Evolutionary conservation across 192 early-diverging fungal species (phyloP).

Genomic region (Chytriomyces confervae): DNA sequence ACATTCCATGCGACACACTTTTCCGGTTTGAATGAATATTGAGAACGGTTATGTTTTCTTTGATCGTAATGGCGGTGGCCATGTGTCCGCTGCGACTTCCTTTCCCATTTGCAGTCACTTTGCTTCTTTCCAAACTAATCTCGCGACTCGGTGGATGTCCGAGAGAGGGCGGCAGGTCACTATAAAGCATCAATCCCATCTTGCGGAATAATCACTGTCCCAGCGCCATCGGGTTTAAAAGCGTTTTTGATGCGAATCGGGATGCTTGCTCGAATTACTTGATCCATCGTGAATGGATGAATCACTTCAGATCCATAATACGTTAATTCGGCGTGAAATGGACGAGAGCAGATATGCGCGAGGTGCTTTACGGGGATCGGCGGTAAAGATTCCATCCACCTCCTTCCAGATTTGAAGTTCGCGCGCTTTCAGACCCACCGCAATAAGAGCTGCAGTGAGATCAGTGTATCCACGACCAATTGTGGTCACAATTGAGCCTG

Average conservation of each 20-base stretch:
- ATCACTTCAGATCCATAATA: constrained; percentile 93
- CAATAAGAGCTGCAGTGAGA: constrained; percentile 91
- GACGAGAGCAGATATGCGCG: constrained; percentile 81
- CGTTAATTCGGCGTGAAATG: constrained; percentile 94
- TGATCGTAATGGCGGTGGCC: constrained; percentile 99
- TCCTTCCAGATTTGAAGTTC: constrained; percentile 99
- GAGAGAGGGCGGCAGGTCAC: not conserved
- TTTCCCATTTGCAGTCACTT: not conserved
- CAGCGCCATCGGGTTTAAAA: constrained; percentile 87
- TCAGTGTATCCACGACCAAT: constrained; percentile 99
- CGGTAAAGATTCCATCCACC: constrained; percentile 99
- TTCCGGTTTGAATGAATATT: constrained; percentile 98
- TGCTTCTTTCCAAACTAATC: not conserved
- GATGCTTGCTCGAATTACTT: constrained; percentile 94
- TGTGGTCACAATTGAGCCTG: constrained; percentile 86
- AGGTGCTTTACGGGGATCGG: constrained; percentile 95
- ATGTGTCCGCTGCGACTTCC: constrained; percentile 47
- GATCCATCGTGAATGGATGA: constrained; percentile 99
- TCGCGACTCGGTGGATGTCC: not conserved
- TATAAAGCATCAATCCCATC: constrained; percentile 10
- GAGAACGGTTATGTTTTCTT: constrained; percentile 92
- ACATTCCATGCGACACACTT: constrained; percentile 93
- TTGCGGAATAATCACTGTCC: constrained; percentile 94
- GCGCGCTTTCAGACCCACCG: constrained; percentile 84
- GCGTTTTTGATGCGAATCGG: constrained; percentile 99